Conservation (phyloP, 2,329 filamentous ascomycete genomes). For the Proliferodiscus dingleyae region DNA sequence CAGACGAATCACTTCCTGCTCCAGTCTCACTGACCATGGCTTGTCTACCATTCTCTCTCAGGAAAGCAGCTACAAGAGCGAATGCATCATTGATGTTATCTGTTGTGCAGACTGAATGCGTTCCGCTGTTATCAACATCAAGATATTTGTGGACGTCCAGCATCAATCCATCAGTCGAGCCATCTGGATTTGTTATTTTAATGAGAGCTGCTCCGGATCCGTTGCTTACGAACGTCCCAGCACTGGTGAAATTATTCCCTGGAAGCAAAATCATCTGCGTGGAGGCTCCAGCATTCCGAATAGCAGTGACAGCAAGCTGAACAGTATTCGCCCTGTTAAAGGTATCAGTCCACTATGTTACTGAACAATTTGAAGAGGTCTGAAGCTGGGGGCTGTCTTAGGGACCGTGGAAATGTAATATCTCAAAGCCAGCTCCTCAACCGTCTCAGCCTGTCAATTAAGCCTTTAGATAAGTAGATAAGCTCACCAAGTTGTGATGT, state of each 20-base stretch:
- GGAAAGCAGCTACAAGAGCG: slow-evolving; percentile 40
- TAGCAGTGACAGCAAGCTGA: slow-evolving; percentile 59
- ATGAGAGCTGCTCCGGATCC: slow-evolving; percentile 48
- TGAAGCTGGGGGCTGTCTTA: no score
- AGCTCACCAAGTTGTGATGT: slow-evolving; percentile 49
- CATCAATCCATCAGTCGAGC: slow-evolving; percentile 46
- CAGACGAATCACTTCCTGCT: slow-evolving; percentile 25
- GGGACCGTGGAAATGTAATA: no score
- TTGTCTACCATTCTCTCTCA: slow-evolving; percentile 43
- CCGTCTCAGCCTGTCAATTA: no score
- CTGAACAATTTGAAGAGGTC: no score
- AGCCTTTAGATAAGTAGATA: no score
- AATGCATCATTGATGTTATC: slow-evolving; percentile 47
- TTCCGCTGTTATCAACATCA: slow-evolving; percentile 54
- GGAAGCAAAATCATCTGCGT: slow-evolving; percentile 61
- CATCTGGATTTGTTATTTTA: slow-evolving; percentile 53
- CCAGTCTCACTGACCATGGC: slow-evolving; percentile 49
- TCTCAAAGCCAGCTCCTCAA: no score
- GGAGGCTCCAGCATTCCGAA: slow-evolving; percentile 55
- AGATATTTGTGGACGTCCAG: slow-evolving; percentile 58
- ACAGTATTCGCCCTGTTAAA: slow-evolving; percentile 54
- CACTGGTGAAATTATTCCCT: slow-evolving; percentile 54
- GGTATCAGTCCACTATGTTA: no score
- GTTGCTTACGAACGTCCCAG: slow-evolving; percentile 42
- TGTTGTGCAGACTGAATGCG: slow-evolving; percentile 45